Evolutionary conservation across 169 alveolate species (phyloP).

Genomic region (Babesia gibsoni): DNA sequence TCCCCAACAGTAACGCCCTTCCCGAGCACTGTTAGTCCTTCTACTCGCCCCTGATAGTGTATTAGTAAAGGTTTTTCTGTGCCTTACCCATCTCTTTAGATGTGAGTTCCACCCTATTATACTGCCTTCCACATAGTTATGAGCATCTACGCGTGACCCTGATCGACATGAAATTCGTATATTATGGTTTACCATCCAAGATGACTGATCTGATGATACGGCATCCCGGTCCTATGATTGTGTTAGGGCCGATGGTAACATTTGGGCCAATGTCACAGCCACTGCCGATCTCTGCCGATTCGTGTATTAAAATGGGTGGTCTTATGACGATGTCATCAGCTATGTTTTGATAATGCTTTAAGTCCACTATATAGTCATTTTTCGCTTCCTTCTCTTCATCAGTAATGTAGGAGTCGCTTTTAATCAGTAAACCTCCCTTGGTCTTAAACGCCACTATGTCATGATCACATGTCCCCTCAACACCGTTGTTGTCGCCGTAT

Average conservation of each 20-base stretch:
- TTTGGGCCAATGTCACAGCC: constrained; percentile 89
- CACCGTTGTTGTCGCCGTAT: not conserved
- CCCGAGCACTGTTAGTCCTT: constrained; percentile 59
- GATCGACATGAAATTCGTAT: not conserved
- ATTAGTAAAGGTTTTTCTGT: not conserved
- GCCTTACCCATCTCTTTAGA: constrained; percentile 43
- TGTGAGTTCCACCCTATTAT: constrained; percentile 63
- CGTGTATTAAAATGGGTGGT: constrained; percentile 33
- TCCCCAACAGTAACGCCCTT: constrained; percentile 42
- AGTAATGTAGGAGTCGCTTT: no score
- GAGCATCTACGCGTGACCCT: constrained; percentile 33
- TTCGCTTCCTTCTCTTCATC: not conserved
- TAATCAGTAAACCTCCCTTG: constrained; percentile 14
- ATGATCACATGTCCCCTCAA: not conserved
- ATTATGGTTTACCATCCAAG: constrained; percentile 68
- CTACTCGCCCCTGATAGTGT: constrained; percentile 44
- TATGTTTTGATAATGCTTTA: not conserved
- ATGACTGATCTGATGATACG: constrained; percentile 85
- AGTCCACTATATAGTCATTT: not conserved
- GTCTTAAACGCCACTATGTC: not conserved
- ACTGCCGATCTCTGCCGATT: constrained; percentile 80
- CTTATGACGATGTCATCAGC: constrained; percentile 10
- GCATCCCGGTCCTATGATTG: constrained; percentile 89
- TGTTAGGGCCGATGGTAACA: constrained; percentile 90
- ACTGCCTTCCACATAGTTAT: constrained; percentile 47